Conservation (phyloP, 2,329 filamentous ascomycete species). For the Cladosporium sp. region DNA sequence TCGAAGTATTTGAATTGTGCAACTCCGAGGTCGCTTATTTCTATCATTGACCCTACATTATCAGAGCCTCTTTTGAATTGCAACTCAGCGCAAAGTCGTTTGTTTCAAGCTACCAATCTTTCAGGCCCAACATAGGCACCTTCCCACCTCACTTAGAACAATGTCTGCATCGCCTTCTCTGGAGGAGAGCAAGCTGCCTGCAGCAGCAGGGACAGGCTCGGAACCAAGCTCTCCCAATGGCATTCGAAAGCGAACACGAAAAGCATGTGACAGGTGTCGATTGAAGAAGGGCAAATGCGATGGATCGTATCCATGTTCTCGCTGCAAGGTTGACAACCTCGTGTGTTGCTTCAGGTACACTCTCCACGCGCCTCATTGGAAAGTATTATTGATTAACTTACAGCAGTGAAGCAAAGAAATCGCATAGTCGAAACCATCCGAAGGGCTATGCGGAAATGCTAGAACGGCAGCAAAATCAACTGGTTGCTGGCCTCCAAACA, state of each 20-base stretch:
- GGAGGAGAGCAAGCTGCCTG: too few relatives aligned
- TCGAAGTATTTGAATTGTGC: too few relatives aligned
- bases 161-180: too few relatives aligned
- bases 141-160: too few relatives aligned
- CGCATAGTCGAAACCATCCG: conserved; percentile 54
- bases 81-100: too few relatives aligned
- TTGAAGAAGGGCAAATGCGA: conserved; percentile 67
- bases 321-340: conserved; percentile 60
- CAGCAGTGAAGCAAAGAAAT: neutral
- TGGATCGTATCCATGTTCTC: conserved; percentile 57
- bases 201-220: too few relatives aligned
- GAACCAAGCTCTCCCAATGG: neutral
- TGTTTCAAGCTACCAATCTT: too few relatives aligned
- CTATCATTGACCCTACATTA: too few relatives aligned
- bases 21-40: too few relatives aligned
- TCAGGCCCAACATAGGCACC: too few relatives aligned
- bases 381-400: neutral
- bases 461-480: conserved; percentile 60
- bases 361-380: neutral
- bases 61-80: too few relatives aligned
- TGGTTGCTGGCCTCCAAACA: conserved; percentile 58
- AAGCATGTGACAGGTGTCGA: conserved; percentile 62
- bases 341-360: conserved; percentile 57
- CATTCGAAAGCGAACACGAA: conserved; percentile 57
- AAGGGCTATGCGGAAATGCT: conserved; percentile 66